Conservation (phyloP, 1,139 yeast species). For the Sugiyamaella paludigena region DNA sequence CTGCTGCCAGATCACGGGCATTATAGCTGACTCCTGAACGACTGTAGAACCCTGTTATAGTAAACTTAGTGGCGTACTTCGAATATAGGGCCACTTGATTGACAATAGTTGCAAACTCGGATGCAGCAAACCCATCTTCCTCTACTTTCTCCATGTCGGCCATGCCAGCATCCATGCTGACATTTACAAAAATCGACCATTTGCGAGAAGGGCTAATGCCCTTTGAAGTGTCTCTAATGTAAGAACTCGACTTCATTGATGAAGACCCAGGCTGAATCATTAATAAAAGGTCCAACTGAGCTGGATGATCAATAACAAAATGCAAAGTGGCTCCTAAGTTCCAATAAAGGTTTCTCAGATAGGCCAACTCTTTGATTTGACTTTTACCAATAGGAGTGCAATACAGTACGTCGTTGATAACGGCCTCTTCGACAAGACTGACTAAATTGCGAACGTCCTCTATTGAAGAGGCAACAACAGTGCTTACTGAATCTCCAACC, state of each 20-base stretch:
- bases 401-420: slow-evolving; percentile 56
- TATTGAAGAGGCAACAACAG: slow-evolving; percentile 64
- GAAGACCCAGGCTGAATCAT: slow-evolving; percentile 26
- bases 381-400: slow-evolving; percentile 61
- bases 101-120: slow-evolving; percentile 36
- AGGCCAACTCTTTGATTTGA: slow-evolving; percentile 48
- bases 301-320: slow-evolving; percentile 57
- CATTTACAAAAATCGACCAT: slow-evolving; percentile 33
- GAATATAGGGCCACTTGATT: slow-evolving; percentile 32
- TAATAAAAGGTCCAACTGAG: slow-evolving; percentile 51
- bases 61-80: slow-evolving; percentile 40
- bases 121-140: not conserved
- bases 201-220: slow-evolving; percentile 20
- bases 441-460: slow-evolving; percentile 60
- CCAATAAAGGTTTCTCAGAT: slow-evolving; percentile 32
- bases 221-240: not conserved
- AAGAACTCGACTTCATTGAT: not conserved
- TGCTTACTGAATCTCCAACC: slow-evolving; percentile 45
- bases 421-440: slow-evolving; percentile 44
- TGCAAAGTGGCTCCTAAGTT: slow-evolving; percentile 40
- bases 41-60: slow-evolving; percentile 63
- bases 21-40: slow-evolving; percentile 75
- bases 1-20: slow-evolving; percentile 45
- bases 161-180: slow-evolving; percentile 23
- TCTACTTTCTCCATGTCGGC: not conserved